Evolutionary conservation across 2,329 filamentous ascomycete species (phyloP), one percentile per base, ranked within the genome.

Genomic region (Epicoccum sorghinum): DNA sequence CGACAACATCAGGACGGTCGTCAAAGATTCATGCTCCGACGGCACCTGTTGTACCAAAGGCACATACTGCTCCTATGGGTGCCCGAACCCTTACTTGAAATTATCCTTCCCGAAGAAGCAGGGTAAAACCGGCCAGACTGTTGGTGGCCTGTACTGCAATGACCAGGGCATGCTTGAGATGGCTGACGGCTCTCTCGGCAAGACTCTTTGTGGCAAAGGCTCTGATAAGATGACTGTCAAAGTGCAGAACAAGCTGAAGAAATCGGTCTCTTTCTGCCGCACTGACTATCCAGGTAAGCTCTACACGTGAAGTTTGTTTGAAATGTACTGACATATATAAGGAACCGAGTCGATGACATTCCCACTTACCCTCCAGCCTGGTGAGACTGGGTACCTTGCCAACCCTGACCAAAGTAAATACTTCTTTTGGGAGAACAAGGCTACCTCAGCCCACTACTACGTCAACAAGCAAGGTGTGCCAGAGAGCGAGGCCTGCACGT

Each of bases 361-460:
- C 55, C 90, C 93, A 40, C 79, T 93, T 41, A 77, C 85, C 53
- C 82, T 88, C 38, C 62, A 75, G 4, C 77, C 89, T 47, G 89
- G 89, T 55, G 68, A 77, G 43, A 82, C 78, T 24, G 78, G 85
- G 57, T 77, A 81, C 32, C 78, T 99, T 61, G 91, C 90, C 71
- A 93, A 91, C 80, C 89, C 93, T 41, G 78, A 89, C 61, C 86
- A 87, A 56, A 72, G 74, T 43, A 81, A 79, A 45, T 96, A 93
- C 81, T 98, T 92, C 81, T 77, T 81, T 58, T 96, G 91, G 90
- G 65, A 90, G 68, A 84, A 84, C 66, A 83, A 83, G 74, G 67
- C 79, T 45, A 98, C 95, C 47, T 93, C 91, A 42, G 93, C 93
- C 39, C 95, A 98, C 79, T 98, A 96, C 84, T 99, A 99, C 74